phyloP scores from a whole-genome alignment of 805 yeast species.

The Peterozyma toletana region DNA sequence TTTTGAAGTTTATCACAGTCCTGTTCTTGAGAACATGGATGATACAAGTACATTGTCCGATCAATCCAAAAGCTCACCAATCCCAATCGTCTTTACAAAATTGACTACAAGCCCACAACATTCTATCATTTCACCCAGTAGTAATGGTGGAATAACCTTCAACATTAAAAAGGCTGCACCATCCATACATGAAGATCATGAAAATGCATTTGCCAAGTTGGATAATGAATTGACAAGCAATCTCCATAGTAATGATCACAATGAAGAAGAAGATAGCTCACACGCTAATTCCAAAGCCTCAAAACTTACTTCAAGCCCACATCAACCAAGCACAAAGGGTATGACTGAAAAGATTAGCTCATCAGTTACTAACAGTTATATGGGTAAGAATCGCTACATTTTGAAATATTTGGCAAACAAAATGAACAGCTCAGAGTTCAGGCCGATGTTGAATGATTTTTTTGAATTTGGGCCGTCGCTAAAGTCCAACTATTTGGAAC shows the following conservation, averaged over 20 bases:
- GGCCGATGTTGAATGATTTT: slow-evolving; percentile 52
- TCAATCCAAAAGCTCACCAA: background rate
- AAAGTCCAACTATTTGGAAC: background rate
- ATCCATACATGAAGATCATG: slow-evolving; percentile 28
- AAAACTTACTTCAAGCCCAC: background rate
- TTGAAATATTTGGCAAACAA: slow-evolving; percentile 34
- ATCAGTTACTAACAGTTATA: slow-evolving; percentile 44
- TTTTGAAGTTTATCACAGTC: slow-evolving; percentile 31
- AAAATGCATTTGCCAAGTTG: slow-evolving; percentile 38
- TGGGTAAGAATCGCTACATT: slow-evolving; percentile 61
- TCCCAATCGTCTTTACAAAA: background rate
- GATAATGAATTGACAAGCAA: slow-evolving; percentile 14
- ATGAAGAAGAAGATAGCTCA: background rate
- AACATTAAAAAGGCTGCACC: slow-evolving; percentile 26
- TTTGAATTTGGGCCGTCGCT: slow-evolving; percentile 56
- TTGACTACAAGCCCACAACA: background rate
- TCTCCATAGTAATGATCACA: slow-evolving; percentile 2
- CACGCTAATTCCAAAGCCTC: background rate
- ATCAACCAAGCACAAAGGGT: too few relatives aligned
- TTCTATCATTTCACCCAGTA: slow-evolving; percentile 12
- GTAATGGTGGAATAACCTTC: slow-evolving; percentile 5
- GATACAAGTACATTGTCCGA: slow-evolving; percentile 5
- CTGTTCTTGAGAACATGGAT: slow-evolving; percentile 3
- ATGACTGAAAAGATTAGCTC: background rate
- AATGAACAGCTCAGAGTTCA: slow-evolving; percentile 36